Evolutionary conservation across 2,329 filamentous ascomycete species (phyloP).

Genomic region (Trichoderma endophyticum): DNA sequence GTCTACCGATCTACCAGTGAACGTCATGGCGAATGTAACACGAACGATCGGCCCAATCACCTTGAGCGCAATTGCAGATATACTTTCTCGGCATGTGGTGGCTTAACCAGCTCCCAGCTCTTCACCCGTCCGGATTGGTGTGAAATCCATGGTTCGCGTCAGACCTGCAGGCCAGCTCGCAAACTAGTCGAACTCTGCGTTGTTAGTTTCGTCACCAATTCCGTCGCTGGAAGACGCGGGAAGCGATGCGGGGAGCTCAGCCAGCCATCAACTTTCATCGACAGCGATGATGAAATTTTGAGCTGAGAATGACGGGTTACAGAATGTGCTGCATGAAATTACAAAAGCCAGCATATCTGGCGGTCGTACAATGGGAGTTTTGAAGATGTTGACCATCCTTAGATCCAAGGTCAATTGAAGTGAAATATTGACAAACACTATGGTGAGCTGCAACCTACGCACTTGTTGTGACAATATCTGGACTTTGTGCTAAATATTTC

Average conservation of each 20-base stretch:
- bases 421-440: background rate
- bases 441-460: background rate
- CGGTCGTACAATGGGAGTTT: no score
- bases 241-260: background rate
- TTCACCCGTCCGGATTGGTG: background rate
- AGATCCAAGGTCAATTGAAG: background rate
- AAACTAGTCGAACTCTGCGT: constrained; percentile 3
- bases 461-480: background rate
- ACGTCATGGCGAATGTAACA: background rate
- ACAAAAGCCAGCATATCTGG: background rate
- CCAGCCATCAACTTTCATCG: background rate
- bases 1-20: background rate
- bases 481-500: background rate
- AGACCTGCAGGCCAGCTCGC: background rate
- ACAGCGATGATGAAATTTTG: background rate
- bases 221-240: background rate
- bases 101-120: background rate
- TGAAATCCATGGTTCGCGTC: background rate
- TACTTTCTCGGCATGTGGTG: background rate
- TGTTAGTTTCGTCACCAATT: background rate
- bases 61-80: background rate
- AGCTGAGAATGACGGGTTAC: background rate
- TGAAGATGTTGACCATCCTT: background rate
- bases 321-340: background rate
- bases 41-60: background rate